Evolutionary conservation across 768 basidiomycete genomes (phyloP).

Genomic region (Podaxis sp.): DNA sequence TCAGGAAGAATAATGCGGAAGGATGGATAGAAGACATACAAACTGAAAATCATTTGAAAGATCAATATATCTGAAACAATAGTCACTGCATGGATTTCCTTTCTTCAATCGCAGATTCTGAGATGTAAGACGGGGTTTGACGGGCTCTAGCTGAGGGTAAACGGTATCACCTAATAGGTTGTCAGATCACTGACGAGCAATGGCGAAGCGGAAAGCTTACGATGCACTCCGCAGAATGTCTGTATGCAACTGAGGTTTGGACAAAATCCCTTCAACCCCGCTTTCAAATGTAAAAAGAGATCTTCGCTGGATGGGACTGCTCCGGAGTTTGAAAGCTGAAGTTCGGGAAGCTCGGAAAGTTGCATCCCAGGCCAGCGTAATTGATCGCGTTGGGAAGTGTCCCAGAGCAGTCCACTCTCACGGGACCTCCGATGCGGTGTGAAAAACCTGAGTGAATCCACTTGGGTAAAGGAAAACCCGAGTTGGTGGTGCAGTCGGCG

Average conservation of each 20-base stretch:
- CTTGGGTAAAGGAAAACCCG: constrained; percentile 30
- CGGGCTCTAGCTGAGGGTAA: neutral
- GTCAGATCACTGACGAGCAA: neutral
- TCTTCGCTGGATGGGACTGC: constrained; percentile 23
- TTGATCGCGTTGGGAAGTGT: constrained; percentile 39
- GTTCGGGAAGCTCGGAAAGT: constrained; percentile 7
- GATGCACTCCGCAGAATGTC: constrained; percentile 39
- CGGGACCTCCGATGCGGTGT: constrained; percentile 20
- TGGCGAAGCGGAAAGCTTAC: constrained; percentile 16
- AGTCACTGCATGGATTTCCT: constrained; percentile 7
- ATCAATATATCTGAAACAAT: constrained; percentile 15
- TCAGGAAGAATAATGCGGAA: neutral
- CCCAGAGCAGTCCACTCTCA: constrained; percentile 43
- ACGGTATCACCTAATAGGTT: neutral
- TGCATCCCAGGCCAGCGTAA: constrained; percentile 37
- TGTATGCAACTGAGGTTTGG: constrained; percentile 44
- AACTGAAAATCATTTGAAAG: neutral
- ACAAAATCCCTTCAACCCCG: constrained; percentile 39
- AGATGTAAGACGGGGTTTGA: constrained; percentile 2
- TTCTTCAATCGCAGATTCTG: neutral
- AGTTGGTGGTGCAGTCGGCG: constrained; percentile 34
- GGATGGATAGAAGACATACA: neutral
- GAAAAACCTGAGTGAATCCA: constrained; percentile 32
- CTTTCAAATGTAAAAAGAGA: constrained; percentile 31
- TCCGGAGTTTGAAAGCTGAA: constrained; percentile 13